Conservation (phyloP, 495 filamentous ascomycete genomes). For the Penicilliopsis zonata region DNA sequence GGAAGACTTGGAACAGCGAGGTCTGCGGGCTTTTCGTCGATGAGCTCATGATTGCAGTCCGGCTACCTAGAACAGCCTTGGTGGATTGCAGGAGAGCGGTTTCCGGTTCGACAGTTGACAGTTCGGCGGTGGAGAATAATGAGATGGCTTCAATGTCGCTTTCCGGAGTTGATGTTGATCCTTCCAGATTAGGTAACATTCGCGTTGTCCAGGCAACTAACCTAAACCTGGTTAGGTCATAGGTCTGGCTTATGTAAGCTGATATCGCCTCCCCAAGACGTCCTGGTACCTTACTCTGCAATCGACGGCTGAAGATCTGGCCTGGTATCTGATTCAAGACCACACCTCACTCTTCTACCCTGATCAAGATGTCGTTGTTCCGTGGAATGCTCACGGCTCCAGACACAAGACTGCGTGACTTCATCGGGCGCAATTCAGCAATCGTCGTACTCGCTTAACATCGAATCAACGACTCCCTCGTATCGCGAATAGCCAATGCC, state of each 20-base stretch:
- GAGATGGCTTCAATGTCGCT: constrained; percentile 4
- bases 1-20: constrained; percentile 82
- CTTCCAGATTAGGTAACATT: constrained; percentile 4
- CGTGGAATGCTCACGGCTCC: no score
- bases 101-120: neutral
- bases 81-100: neutral
- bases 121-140: no score
- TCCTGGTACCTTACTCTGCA: no score
- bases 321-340: no score
- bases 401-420: no score
- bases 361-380: no score
- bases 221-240: no score
- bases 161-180: constrained; percentile 9
- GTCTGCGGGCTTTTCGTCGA: constrained; percentile 34
- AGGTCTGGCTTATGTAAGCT: no score
- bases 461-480: neutral
- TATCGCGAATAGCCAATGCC: no score
- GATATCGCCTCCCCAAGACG: no score
- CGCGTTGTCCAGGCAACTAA: constrained; percentile 14
- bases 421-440: constrained; percentile 1
- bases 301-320: no score
- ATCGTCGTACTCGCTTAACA: constrained; percentile 1
- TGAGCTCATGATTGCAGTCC: constrained; percentile 18
- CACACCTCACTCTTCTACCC: no score
- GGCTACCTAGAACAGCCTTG: constrained; percentile 1